Base-by-base conservation (phyloP, 192 early-diverging fungal species). In the Oehlia diaphana region DNA sequence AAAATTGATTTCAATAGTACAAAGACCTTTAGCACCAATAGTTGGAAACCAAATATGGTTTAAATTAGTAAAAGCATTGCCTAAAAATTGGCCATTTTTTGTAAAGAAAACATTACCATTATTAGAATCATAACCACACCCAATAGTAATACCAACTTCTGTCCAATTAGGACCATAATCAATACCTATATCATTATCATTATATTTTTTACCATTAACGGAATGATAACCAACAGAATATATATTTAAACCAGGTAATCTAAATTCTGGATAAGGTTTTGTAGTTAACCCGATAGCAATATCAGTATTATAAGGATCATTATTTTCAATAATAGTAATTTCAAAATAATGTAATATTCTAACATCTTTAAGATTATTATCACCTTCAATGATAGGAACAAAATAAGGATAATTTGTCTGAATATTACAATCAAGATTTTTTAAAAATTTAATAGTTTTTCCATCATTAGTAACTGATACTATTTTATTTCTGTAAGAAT, bases 241-340 rank as follows among this genome's bases (percentile, higher is more conserved):
- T n/a, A 79, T 62, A 39, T 87, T 85, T 87, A 85, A 88, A 0
- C 87, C 87, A n/a, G 86, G 84, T 74, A 88, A 49, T 63, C 75
- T 77, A 77, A 88, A 88, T 0, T 64, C 47, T 0, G 87, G 87
- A 28, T 88, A 88, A 0, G 87, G 87, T 39, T 74, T 58, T 1
- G 85, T 87, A 13, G 80, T 49, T 8, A 88, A 50, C 0, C 87
- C 87, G 6, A 87, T 80, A 3, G 81, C 83, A 23, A 87, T 65
- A 53, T 31, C 53, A 23, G 76, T 65, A 53, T 81, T n/a, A 12
- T 8, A 39, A 23, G 53, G 53, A 53, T 53, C 10, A 37, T 6
- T 33, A 66, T 77, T 16, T 13, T 19, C 1, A 72, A 12, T 8
- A 87, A 42, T 62, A 0, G 80, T 85, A 14, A 87, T 77, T 73